Percentiles rank a stretch among this genome's conserved stretches.
Conservation (phyloP, 1,284 basidiomycete genomes). For the Leccinum proximum region DNA sequence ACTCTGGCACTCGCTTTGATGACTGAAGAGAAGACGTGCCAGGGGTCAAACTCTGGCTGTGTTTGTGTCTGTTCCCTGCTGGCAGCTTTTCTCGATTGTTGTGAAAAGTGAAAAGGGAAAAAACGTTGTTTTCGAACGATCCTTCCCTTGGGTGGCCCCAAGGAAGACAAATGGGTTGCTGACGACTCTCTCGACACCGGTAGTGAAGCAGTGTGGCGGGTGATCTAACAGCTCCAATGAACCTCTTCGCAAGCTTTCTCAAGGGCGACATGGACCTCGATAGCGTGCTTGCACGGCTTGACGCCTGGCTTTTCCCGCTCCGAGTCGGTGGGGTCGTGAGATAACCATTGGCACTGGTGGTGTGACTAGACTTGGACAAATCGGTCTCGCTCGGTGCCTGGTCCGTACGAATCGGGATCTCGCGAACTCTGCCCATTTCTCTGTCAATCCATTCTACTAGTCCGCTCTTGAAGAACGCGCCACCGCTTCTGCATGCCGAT, state of each 20-base stretch:
- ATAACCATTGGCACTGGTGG: slow-evolving; percentile 44
- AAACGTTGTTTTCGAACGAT: slow-evolving; percentile 47
- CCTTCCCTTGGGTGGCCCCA: slow-evolving; percentile 33
- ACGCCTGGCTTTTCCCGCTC: slow-evolving; percentile 38
- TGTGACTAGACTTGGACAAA: slow-evolving; percentile 60
- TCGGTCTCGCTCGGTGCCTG: slow-evolving; percentile 58
- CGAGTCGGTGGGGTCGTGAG: slow-evolving; percentile 57
- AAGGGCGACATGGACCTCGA: slow-evolving; percentile 77
- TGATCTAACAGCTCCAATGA: slow-evolving; percentile 45
- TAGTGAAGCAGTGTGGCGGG: slow-evolving; percentile 43
- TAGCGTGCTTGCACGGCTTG: slow-evolving; percentile 51
- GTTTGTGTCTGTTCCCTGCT: slow-evolving; percentile 57
- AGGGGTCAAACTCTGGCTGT: slow-evolving; percentile 67
- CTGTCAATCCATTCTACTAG: slow-evolving; percentile 62
- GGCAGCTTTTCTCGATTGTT: slow-evolving; percentile 36
- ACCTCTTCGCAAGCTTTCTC: slow-evolving; percentile 66
- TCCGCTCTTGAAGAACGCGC: slow-evolving; percentile 74
- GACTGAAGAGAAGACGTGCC: slow-evolving; percentile 50
- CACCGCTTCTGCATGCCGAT: slow-evolving; percentile 75
- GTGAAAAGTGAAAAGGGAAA: slow-evolving; percentile 53
- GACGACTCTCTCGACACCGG: slow-evolving; percentile 27
- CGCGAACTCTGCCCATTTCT: slow-evolving; percentile 78
- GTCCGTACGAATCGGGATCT: slow-evolving; percentile 53
- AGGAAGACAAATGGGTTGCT: background rate
- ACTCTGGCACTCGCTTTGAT: slow-evolving; percentile 31